Evolutionary conservation across 441 rosid genomes (phyloP), one percentile per base, ranked within the genome.

Genomic region (Capsella rubella): DNA sequence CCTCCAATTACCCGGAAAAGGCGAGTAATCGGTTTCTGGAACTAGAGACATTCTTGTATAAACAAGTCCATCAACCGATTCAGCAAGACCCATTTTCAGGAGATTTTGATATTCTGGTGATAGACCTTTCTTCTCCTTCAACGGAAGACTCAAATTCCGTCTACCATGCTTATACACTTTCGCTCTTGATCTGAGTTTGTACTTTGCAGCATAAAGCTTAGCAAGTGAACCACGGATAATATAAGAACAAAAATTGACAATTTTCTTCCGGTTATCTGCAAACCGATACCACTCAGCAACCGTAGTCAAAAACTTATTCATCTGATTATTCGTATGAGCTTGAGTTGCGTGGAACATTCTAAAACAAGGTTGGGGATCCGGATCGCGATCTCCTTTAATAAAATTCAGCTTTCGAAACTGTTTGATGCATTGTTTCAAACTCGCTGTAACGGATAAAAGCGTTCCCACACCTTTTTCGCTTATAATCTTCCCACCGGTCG

Each of bases 381-480:
- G 99, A 80, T 95, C 97, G 18, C 94, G 80, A 67, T 95, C 99
- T 65, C 99, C 99, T 75, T 95, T 92, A 25, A 95, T 80, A 75
- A 95, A 90, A 60, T 69, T 80, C 74, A 95, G 67, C 82, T 92
- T 95, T 78, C 99, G 82, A 68, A 95, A 95, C 79, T 95, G 97
- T 81, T 86, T 88, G 70, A 92, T 89, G 76, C 97, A 89, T 74
- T 95, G 96, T 71, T 90, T 95, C 85, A 92, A 82, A 81, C 97
- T 95, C 14, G 97, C 97, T 0, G 99, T 92, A 53, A 95, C 97
- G 0, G 99, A 95, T 54, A 95, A 74, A 63, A 95, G 94, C 21
- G 97, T 95, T 16, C 99, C 99, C 45, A 92, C 97, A 12, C 99
- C 99, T 74, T 95, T 92, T 75, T 92, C 99, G 49, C 99, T 95